Evolutionary conservation across 2,329 filamentous ascomycete species (phyloP).

Genomic region (Claviceps pazoutovae): DNA sequence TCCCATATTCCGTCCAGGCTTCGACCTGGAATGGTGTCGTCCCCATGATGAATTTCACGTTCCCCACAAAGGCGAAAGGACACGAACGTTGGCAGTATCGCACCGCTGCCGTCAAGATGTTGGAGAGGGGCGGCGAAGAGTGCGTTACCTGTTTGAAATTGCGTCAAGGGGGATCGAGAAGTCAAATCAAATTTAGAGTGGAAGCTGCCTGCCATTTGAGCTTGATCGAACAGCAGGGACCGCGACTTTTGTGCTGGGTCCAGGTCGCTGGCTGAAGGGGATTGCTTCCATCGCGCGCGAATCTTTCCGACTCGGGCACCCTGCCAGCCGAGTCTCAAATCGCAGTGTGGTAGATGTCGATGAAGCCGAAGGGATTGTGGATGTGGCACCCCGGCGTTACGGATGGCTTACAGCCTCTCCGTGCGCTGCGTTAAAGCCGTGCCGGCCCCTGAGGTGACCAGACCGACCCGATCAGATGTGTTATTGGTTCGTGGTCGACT

Average conservation of each 20-base stretch:
- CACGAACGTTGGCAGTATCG: not conserved
- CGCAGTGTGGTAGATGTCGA: not conserved
- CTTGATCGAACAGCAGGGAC: not conserved
- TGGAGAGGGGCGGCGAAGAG: too few relatives aligned
- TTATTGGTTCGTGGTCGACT: too few relatives aligned
- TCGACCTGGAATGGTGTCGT: conserved; percentile 29
- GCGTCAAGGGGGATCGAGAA: not conserved
- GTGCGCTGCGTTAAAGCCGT: too few relatives aligned
- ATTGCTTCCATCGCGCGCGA: not conserved
- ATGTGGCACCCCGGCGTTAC: not conserved
- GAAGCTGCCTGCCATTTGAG: not conserved
- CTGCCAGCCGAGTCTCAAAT: not conserved
- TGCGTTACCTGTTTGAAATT: not conserved
- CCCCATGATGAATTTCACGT: not conserved
- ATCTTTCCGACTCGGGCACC: not conserved
- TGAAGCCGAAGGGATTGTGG: not conserved
- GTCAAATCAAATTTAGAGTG: not conserved
- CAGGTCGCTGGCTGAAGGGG: not conserved
- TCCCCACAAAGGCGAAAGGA: not conserved
- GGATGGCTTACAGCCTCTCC: too few relatives aligned
- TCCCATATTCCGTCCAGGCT: conserved; percentile 28
- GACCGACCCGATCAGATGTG: too few relatives aligned
- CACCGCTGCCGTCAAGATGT: not conserved
- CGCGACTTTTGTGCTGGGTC: not conserved
- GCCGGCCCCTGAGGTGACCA: too few relatives aligned